Evolutionary conservation across 441 rosid genomes (phyloP).

Genomic region (Eutrema salsugineum): DNA sequence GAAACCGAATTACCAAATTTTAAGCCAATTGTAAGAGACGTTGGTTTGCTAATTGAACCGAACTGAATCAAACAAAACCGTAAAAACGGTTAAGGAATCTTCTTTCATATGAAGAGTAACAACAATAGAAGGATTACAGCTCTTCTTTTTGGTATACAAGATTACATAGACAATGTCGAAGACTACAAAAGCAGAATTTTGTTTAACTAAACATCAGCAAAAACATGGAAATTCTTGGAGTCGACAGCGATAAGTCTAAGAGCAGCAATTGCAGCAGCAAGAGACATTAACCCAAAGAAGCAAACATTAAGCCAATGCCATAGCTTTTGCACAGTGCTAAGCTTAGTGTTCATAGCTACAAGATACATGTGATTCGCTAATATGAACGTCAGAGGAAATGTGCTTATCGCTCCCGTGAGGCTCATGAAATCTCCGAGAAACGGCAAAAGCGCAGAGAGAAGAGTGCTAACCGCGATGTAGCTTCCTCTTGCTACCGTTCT

Average conservation of each 20-base stretch:
- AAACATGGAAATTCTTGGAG: slow-evolving; percentile 75
- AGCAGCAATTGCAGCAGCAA: slow-evolving; percentile 68
- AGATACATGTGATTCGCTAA: slow-evolving; percentile 90
- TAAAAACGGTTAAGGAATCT: background rate
- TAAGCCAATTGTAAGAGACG: background rate
- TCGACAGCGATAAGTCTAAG: slow-evolving; percentile 71
- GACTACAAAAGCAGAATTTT: background rate
- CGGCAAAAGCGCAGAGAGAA: slow-evolving; percentile 80
- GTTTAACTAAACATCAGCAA: slow-evolving; percentile 62
- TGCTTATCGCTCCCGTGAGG: slow-evolving; percentile 84
- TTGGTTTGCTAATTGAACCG: background rate
- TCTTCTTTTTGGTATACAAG: background rate
- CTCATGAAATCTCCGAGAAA: slow-evolving; percentile 92
- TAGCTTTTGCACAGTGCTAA: slow-evolving; percentile 41
- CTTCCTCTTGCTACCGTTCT: slow-evolving; percentile 72
- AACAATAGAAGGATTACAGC: background rate
- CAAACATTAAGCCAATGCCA: slow-evolving; percentile 94
- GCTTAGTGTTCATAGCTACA: slow-evolving; percentile 46
- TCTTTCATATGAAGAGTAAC: background rate
- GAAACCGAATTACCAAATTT: background rate
- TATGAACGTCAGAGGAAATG: slow-evolving; percentile 85
- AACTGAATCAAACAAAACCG: background rate
- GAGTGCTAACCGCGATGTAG: slow-evolving; percentile 63
- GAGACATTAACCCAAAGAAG: slow-evolving; percentile 60
- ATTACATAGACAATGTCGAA: background rate